These are phyloP conservation scores for Pseudocercospora musae DNA, from an alignment of 2,329 filamentous ascomycete genomes.

Conservation along the genomic window DNA sequence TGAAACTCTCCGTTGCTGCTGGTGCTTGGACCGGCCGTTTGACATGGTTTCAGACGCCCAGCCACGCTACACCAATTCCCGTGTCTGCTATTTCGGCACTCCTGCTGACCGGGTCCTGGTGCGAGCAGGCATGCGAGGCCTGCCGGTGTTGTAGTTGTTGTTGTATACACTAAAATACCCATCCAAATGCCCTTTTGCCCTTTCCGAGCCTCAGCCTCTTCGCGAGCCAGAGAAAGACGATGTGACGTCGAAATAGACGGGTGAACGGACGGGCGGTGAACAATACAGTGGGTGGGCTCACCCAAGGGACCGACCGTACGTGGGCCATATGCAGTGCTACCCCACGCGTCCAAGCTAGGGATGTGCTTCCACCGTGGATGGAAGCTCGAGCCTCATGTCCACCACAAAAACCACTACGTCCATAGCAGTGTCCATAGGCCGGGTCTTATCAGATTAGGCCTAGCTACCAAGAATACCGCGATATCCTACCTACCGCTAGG, in stretches of 20 bases:
- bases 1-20: background rate
- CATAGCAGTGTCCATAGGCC: no score
- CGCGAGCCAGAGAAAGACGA: background rate
- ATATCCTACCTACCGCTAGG: no score
- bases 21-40: background rate
- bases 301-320: constrained; percentile 4
- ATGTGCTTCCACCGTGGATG: no score
- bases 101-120: background rate
- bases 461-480: no score
- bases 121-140: background rate
- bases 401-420: no score
- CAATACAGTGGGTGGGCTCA: background rate
- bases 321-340: background rate
- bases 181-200: background rate
- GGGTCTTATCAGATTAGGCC: no score
- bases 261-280: no score
- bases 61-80: background rate
- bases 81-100: background rate
- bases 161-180: background rate
- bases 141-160: background rate
- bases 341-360: no score
- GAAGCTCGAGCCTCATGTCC: no score
- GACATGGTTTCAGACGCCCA: background rate
- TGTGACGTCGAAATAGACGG: background rate
- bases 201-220: background rate